phyloP scores from a whole-genome alignment of 768 basidiomycete genomes.

The Termitomyces sp. region DNA sequence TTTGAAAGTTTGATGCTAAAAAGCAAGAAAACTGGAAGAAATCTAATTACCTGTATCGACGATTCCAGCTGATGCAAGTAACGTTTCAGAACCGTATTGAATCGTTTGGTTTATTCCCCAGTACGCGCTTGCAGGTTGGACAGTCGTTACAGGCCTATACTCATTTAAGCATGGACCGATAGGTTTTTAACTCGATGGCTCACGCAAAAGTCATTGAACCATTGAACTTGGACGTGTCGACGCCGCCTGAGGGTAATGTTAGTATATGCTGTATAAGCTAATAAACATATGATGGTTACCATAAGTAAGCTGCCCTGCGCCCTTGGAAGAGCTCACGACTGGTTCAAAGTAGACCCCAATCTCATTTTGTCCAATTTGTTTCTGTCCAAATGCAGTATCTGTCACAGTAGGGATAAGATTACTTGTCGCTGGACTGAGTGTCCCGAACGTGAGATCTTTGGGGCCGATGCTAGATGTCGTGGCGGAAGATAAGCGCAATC shows the following conservation, averaged over 20 bases:
- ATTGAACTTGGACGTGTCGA: conserved; percentile 31
- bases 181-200: conserved; percentile 1
- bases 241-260: background rate
- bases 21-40: background rate
- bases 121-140: conserved; percentile 42
- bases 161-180: background rate
- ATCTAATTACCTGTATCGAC: conserved; percentile 56
- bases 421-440: conserved; percentile 26
- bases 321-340: conserved; percentile 31
- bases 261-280: background rate
- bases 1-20: background rate
- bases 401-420: conserved; percentile 50
- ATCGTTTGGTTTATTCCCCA: conserved; percentile 64
- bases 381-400: conserved; percentile 46
- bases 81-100: conserved; percentile 45
- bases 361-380: conserved; percentile 34
- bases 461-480: conserved; percentile 53
- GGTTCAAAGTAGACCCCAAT: conserved; percentile 56
- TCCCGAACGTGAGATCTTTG: conserved; percentile 45
- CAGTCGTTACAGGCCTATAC: conserved; percentile 43
- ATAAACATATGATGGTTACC: conserved; percentile 37
- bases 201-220: conserved; percentile 43
- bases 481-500: conserved; percentile 1
- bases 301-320: conserved; percentile 54
- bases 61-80: conserved; percentile 50